Conservation (phyloP, 192 early-diverging fungal genomes). For the Umbelopsis ramanniana region DNA sequence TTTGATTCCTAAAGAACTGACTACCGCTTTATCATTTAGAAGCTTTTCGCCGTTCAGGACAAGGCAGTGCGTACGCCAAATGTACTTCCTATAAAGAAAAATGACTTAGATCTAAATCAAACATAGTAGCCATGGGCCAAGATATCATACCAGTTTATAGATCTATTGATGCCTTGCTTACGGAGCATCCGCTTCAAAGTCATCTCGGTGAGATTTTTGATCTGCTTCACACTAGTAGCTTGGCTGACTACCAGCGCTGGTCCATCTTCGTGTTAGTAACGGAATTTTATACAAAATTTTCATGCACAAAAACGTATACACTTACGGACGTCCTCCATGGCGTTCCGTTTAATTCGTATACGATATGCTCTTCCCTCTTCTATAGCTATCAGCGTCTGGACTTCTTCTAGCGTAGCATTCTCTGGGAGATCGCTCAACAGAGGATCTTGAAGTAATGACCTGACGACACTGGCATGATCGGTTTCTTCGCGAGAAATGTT, state of each 20-base stretch:
- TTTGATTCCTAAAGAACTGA: constrained; percentile 34
- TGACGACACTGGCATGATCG: neutral
- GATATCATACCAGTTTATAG: constrained; percentile 31
- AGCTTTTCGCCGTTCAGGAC: constrained; percentile 19
- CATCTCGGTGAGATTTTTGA: constrained; percentile 24
- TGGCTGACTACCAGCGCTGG: constrained; percentile 26
- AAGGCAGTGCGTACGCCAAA: constrained; percentile 39
- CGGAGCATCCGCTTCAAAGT: constrained; percentile 4
- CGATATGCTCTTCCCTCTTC: constrained; percentile 32
- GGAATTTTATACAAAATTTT: neutral
- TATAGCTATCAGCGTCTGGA: constrained; percentile 33
- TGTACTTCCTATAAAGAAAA: constrained; percentile 34
- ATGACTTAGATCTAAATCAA: neutral
- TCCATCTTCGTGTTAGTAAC: neutral
- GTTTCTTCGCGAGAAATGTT: neutral
- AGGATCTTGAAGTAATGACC: constrained; percentile 23
- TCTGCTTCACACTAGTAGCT: constrained; percentile 24
- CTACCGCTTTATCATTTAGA: constrained; percentile 21
- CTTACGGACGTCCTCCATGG: constrained; percentile 27
- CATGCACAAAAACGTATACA: neutral
- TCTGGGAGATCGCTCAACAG: constrained; percentile 27
- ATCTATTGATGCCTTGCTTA: neutral
- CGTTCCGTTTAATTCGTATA: constrained; percentile 23
- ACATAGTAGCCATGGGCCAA: neutral
- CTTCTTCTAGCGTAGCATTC: constrained; percentile 14